Base-by-base conservation (phyloP, 805 yeast species). In the Candida orba region DNA sequence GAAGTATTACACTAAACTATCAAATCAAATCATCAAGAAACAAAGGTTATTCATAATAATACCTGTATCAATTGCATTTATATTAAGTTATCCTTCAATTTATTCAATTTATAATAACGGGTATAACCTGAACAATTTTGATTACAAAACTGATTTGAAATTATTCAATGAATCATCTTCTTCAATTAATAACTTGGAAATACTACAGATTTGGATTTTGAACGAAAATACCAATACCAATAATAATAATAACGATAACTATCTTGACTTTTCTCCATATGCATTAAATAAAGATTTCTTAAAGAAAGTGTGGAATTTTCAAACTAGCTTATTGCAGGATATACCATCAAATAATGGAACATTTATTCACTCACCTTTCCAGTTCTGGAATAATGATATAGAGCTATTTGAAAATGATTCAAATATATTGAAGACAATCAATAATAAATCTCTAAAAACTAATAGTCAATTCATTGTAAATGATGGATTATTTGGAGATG, bases 21-120 rank as follows among this genome's bases (percentile, higher is more conserved):
- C 66, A 3, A 44, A 37, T 8, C 30, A 42, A n/a, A 59, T 71
- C n/a, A 53, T 66, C 17, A 59, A 51, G 47, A 59, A 62, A 34
- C 77, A 76, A 6, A 53, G 66, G 25, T 50, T 57, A 4, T 72
- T 64, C 52, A 77, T 77, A 24, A 61, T 78, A 9, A 63, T 72
- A 65, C 80, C 82, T 1, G 63, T 72, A 4, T 55, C 77, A 3
- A 44, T 74, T 3, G 66, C 70, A 8, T 71, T 77, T 45, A 57
- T 72, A 5, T 45, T 77, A 20, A 65, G 79, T 9, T 77, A 75
- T 50, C 79, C 80, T 3, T 56, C 78, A 0, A 51, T 76, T 12
- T 68, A 69, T 50, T 49, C 69, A 12, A 41, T 66, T 4, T 58
- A 42, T 42, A 23, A 31, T 4, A 29, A 20, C 15, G 34, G 25